Base-by-base conservation (phyloP, 495 filamentous ascomycete species). In the Choiromyces venosus region DNA sequence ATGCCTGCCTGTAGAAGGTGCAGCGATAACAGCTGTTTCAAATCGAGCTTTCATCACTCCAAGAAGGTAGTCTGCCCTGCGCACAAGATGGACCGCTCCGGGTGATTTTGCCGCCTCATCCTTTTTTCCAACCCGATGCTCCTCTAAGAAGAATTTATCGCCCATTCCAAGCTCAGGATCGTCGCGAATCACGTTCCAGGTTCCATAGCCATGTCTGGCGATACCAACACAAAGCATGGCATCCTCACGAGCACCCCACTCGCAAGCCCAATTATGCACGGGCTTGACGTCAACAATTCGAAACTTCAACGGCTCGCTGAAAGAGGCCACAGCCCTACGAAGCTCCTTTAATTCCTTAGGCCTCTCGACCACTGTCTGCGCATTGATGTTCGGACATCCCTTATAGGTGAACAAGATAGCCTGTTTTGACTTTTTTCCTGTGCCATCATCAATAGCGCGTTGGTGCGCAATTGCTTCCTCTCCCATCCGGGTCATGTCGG, bases 201-300 rank as follows among this genome's bases (percentile, higher is more conserved):
- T 93, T 69, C 95, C 95, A 81, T 96, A 97, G 2, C 95, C 95
- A 81, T 98, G 94, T 56, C 91, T 87, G 71, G 90, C 89, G 76
- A 99, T 97, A 69, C 95, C 95, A 38, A 97, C 88, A 71, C 93
- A 91, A 65, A 99, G 89, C 95, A 99, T 99, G 40, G 92, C 95
- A 80, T 99, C 95, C 83, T 99, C 96, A 65, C 89, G 88, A 5
- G 93, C 87, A 68, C 93, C 93, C 95, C 95, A 99, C 38, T 89
- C 84, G 78, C 92, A 97, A 52, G 89, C 90, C 81, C 97, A 99
- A 42, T 87, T 86, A 73, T 86, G 83, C 3, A 94, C 92, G 18
- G 91, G 86, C 78, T 98, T 99, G 4, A 95, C 95, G 81, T 97
- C 93, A 5, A 92, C 90, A 38, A 99, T 87, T 25, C 93, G 90